Evolutionary conservation across 2,329 filamentous ascomycete genomes (phyloP).

Genomic region (Cladophialophora chaetospira): DNA sequence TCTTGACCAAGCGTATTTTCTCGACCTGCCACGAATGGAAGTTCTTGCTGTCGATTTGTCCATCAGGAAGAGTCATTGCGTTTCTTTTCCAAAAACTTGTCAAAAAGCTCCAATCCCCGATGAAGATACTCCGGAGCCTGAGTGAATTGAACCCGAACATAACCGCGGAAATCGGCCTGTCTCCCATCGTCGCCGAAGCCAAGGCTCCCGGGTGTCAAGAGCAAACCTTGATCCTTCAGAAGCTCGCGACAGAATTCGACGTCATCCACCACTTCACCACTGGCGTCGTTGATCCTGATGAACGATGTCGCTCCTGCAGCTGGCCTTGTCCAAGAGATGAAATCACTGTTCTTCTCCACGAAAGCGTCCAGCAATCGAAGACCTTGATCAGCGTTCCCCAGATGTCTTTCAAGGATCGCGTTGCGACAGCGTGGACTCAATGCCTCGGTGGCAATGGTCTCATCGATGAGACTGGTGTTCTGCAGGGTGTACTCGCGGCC

Average conservation of each 20-base stretch:
- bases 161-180: slow-evolving; percentile 20
- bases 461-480: slow-evolving; percentile 77
- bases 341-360: slow-evolving; percentile 57
- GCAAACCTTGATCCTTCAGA: slow-evolving; percentile 67
- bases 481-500: slow-evolving; percentile 85
- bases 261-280: slow-evolving; percentile 66
- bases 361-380: slow-evolving; percentile 66
- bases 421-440: slow-evolving; percentile 65
- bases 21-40: no score
- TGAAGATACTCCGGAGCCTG: slow-evolving; percentile 15
- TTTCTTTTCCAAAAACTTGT: slow-evolving; percentile 19
- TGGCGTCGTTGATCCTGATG: slow-evolving; percentile 63
- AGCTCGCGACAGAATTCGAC: slow-evolving; percentile 69
- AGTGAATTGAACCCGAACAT: slow-evolving; percentile 29
- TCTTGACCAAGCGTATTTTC: no score
- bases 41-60: background rate
- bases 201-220: slow-evolving; percentile 71
- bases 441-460: slow-evolving; percentile 74
- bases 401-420: slow-evolving; percentile 63
- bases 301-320: slow-evolving; percentile 79
- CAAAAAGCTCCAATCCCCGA: slow-evolving; percentile 16
- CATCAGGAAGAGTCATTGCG: background rate
- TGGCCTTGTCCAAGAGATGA: slow-evolving; percentile 71
- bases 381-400: slow-evolving; percentile 68
- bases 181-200: slow-evolving; percentile 64